A percentile compares a stretch with the other conserved stretches of the same genome.
Evolutionary conservation across 179 eudicot genomes (phyloP).

Genomic region (Beta lomatogona): DNA sequence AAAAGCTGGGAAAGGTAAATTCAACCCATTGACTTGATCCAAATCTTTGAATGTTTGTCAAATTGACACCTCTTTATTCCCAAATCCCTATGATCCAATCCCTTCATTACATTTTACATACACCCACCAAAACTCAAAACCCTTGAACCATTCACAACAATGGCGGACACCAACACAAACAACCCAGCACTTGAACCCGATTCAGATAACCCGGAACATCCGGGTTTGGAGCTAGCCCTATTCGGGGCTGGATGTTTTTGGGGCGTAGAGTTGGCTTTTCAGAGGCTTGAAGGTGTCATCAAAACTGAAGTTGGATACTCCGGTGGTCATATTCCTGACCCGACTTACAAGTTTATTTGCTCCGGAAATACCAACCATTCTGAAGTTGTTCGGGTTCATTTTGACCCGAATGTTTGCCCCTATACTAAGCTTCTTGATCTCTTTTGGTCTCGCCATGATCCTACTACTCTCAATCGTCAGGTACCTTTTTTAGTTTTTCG

Average conservation of each 20-base stretch:
- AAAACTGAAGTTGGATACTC: conserved; percentile 91
- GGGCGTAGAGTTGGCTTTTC: conserved; percentile 85
- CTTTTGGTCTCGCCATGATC: conserved; percentile 89
- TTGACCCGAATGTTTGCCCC: conserved; percentile 73
- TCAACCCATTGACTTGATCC: background rate
- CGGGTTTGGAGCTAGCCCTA: conserved; percentile 78
- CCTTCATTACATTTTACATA: no score
- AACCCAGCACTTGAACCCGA: conserved; percentile 74
- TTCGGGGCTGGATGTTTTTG: conserved; percentile 95
- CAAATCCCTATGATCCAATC: background rate
- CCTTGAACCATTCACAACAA: background rate
- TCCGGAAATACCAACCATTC: conserved; percentile 69
- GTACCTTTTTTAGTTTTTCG: background rate
- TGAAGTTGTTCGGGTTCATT: conserved; percentile 84
- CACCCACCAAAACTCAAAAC: background rate
- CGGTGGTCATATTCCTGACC: conserved; percentile 70
- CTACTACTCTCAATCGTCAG: conserved; percentile 94
- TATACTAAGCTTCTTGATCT: conserved; percentile 62
- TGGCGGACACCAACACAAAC: background rate
- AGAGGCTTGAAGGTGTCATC: conserved; percentile 69
- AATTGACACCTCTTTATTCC: background rate
- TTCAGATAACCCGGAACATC: conserved; percentile 42
- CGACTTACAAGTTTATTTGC: conserved; percentile 68
- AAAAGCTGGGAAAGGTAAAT: background rate
- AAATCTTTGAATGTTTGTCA: background rate